Percentiles rank a stretch among this genome's conserved stretches.
Conservation (phyloP, 208 protist species). For the Trypanosoma caninum region DNA sequence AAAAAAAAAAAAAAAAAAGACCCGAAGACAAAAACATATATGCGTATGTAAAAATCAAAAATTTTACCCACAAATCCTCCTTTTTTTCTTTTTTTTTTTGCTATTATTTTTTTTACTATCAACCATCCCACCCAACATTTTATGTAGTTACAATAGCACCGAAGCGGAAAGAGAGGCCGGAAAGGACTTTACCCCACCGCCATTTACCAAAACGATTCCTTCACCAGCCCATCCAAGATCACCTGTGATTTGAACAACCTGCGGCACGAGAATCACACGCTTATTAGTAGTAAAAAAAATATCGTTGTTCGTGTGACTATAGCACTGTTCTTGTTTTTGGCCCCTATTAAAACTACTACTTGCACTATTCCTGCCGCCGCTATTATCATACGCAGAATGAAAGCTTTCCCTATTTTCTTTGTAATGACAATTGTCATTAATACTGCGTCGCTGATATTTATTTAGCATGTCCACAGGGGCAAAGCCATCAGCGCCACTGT, state of each 20-base stretch:
- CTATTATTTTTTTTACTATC: neutral
- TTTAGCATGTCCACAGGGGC: neutral
- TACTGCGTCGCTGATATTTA: no score
- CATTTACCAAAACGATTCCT: conserved; percentile 33
- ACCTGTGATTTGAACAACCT: conserved; percentile 38
- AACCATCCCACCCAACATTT: neutral
- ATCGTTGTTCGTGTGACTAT: neutral
- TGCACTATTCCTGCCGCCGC: neutral
- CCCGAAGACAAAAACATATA: conserved; percentile 5
- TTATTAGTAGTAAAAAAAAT: conserved; percentile 3
- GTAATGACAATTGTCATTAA: neutral
- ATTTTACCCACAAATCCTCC: neutral
- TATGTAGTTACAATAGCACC: conserved; percentile 27
- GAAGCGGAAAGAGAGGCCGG: conserved; percentile 75
- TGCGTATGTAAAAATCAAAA: neutral
- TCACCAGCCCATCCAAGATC: conserved; percentile 73
- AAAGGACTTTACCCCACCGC: conserved; percentile 37
- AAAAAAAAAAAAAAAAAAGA: conserved; percentile 3
- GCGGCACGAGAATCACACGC: conserved; percentile 54
- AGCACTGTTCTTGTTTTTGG: neutral
- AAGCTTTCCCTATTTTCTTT: no score
- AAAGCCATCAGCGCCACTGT: neutral
- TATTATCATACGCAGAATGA: neutral
- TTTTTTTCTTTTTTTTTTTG: conserved; percentile 1
- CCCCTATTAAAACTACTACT: neutral